Evolutionary conservation across 768 basidiomycete genomes (phyloP), one percentile per base, ranked within the genome.

Genomic region (Hericium alpestre): DNA sequence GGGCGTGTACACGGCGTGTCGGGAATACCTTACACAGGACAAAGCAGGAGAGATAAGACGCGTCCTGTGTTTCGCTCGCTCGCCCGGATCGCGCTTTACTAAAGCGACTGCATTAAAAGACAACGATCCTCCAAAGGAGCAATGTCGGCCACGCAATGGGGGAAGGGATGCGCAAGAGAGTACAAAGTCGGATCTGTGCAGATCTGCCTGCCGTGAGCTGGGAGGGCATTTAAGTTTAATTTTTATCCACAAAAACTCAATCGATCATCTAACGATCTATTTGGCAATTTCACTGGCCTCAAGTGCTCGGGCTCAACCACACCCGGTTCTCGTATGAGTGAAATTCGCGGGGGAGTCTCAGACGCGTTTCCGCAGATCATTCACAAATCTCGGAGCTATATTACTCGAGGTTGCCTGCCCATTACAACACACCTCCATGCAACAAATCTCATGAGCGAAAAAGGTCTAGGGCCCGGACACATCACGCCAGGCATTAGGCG

Each of bases 1-100:
- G 73, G 74, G 79, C 84, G 81, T 82, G 85, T 74, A 74, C 72
- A 72, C 78, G 74, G 80, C 83, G 75, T 82, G 80, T 79, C 75
- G 68, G 71, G 67, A 67, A 71, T 77, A 71, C 74, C 79, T 74
- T 73, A 77, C 74, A 72, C 73, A 79, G 79, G 68, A 76, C 73
- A 78, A 78, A 75, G 74, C 76, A 69, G 73, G 69, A 37, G 70
- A 73, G 77, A 79, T 79, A 78, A 77, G 78, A 73, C 27, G 27
- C 8, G 23, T 16, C 25, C 54, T 23, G 39, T 41, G 18, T 46
- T 54, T 54, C 22, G 20, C 18, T 37, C 54, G 20, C 52, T n/a
- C 41, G 23, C 1, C 13, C 41, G 41, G 54, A 15, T 46, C 43
- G 18, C 43, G 41, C 40, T 46, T 54, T 39, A 54, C 54, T 23